These are phyloP conservation scores for Neurospora hispaniola DNA, from an alignment of 495 filamentous ascomycete species.

Conservation along the genomic window DNA sequence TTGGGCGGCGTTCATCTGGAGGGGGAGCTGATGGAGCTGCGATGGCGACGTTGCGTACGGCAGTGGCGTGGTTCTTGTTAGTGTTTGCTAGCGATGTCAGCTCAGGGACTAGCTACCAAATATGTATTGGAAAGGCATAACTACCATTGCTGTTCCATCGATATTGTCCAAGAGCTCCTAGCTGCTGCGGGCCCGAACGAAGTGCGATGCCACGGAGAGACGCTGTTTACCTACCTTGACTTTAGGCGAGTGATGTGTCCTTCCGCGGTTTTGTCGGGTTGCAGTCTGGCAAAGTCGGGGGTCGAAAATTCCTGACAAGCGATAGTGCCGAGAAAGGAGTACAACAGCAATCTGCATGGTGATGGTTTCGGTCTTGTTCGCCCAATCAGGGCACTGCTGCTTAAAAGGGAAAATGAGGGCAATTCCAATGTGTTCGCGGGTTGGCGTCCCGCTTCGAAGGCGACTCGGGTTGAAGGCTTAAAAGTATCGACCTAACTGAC, in stretches of 20 bases:
- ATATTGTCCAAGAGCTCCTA: background rate
- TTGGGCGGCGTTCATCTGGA: background rate
- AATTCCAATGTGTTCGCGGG: background rate
- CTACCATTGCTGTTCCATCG: background rate
- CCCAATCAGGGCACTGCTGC: slow-evolving; percentile 2
- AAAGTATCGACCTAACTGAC: background rate
- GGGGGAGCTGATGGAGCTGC: background rate
- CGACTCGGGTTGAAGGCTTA: background rate
- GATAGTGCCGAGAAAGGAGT: background rate
- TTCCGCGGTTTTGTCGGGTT: background rate
- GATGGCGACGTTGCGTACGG: background rate
- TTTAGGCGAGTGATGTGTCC: background rate
- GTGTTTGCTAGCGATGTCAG: background rate
- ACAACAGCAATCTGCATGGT: background rate
- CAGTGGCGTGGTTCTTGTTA: background rate
- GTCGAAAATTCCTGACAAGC: background rate
- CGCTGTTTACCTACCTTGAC: background rate
- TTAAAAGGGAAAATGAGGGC: slow-evolving; percentile 2
- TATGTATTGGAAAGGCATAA: background rate
- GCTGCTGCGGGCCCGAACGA: background rate
- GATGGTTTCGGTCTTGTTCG: background rate
- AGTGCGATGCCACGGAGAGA: background rate
- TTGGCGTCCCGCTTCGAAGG: background rate
- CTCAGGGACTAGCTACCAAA: background rate
- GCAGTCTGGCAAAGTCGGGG: background rate